Percentiles rank a stretch among this genome's conserved stretches.
Conservation (phyloP, 73 alveolate genomes). For the Paramecium primaurelia region DNA sequence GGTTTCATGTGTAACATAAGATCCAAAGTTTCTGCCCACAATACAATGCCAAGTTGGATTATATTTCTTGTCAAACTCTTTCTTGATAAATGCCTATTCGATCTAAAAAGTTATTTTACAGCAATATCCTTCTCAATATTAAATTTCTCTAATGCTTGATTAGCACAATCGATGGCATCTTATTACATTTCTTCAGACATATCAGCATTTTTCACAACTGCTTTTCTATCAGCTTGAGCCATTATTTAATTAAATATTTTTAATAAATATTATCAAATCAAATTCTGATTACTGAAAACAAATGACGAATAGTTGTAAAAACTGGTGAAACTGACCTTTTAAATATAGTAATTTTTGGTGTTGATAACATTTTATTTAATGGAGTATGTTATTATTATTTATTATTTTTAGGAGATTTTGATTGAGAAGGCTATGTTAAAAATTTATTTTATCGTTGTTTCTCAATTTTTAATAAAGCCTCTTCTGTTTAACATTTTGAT, state of each 20-base stretch:
- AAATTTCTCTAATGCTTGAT: slow-evolving; percentile 94
- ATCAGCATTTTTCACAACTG: slow-evolving; percentile 96
- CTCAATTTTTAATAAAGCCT: neutral
- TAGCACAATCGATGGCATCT: slow-evolving; percentile 96
- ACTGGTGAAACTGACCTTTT: neutral
- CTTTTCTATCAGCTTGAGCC: slow-evolving; percentile 91
- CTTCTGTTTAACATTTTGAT: neutral
- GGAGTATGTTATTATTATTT: neutral
- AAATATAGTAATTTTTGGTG: neutral
- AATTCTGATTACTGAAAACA: slow-evolving; percentile 13
- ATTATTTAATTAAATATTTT: slow-evolving; percentile 35
- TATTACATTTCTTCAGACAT: slow-evolving; percentile 97
- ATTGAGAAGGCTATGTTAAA: neutral
- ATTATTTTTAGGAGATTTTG: neutral
- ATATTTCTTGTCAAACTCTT: slow-evolving; percentile 99
- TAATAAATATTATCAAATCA: neutral
- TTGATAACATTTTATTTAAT: neutral
- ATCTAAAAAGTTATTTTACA: neutral
- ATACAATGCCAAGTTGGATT: slow-evolving; percentile 99
- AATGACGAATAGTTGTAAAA: neutral
- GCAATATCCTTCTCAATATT: slow-evolving; percentile 97
- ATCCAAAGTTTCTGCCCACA: slow-evolving; percentile 92
- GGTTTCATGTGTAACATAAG: slow-evolving; percentile 97
- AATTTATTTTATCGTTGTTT: neutral
- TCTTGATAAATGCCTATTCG: slow-evolving; percentile 96